Conservation (phyloP, 2,329 filamentous ascomycete genomes). For the Stachybotrys chlorohalonatus region DNA sequence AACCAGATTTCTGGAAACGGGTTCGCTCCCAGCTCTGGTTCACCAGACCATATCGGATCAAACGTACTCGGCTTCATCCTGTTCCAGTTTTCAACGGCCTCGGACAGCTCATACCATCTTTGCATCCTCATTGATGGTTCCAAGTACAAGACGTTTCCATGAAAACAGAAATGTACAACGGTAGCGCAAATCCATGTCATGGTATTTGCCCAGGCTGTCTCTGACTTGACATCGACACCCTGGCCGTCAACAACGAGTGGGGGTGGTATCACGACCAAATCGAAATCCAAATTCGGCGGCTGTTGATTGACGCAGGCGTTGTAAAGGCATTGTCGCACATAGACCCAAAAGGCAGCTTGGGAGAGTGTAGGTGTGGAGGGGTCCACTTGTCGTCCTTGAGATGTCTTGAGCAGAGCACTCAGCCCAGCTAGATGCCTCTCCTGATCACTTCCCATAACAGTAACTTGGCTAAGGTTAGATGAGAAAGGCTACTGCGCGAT, state of each 20-base stretch:
- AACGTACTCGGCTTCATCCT: slow-evolving; percentile 2
- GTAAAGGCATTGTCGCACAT: slow-evolving; percentile 9
- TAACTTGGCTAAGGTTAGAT: background rate
- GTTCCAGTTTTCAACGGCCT: slow-evolving; percentile 3
- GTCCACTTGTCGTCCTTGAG: slow-evolving; percentile 8
- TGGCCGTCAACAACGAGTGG: background rate
- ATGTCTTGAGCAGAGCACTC: slow-evolving; percentile 8
- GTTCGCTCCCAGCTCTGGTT: background rate
- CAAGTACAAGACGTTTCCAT: slow-evolving; percentile 1
- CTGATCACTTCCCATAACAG: slow-evolving; percentile 6
- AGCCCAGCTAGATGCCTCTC: slow-evolving; percentile 8
- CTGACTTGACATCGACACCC: slow-evolving; percentile 3
- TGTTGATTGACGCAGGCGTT: slow-evolving; percentile 11
- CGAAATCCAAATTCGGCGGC: slow-evolving; percentile 6
- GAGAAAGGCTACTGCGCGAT: background rate
- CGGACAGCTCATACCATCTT: slow-evolving; percentile 3
- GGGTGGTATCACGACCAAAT: slow-evolving; percentile 1
- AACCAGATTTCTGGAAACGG: slow-evolving; percentile 4
- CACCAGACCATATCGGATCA: slow-evolving; percentile 4
- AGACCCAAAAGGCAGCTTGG: slow-evolving; percentile 11
- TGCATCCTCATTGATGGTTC: slow-evolving; percentile 1
- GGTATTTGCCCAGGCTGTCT: slow-evolving; percentile 10
- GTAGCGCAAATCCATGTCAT: slow-evolving; percentile 11
- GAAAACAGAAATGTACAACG: slow-evolving; percentile 8
- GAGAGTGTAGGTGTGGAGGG: slow-evolving; percentile 5